Evolutionary conservation across 2,329 filamentous ascomycete genomes (phyloP), one percentile per base, ranked within the genome.

Genomic region (Ophiostoma sp.): DNA sequence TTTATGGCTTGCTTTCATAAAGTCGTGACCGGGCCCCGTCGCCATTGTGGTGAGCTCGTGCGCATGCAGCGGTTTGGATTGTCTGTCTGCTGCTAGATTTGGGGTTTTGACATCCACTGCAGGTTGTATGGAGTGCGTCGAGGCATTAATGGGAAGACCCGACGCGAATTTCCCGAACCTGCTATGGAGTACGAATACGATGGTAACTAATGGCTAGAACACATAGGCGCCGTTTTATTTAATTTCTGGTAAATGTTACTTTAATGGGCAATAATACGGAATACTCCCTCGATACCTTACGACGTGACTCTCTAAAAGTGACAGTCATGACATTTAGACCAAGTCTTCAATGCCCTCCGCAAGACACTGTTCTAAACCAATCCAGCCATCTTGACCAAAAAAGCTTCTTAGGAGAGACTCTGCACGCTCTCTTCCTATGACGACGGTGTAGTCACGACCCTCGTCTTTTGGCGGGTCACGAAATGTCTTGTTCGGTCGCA

Each of bases 81-180:
- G n/a, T n/a, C n/a, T n/a, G n/a, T n/a, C n/a, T n/a, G n/a, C n/a
- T n/a, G n/a, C n/a, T n/a, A n/a, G n/a, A n/a, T n/a, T n/a, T n/a
- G n/a, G n/a, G n/a, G n/a, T n/a, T n/a, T n/a, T n/a, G n/a, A n/a
- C n/a, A n/a, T n/a, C n/a, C n/a, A n/a, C n/a, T n/a, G n/a, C n/a
- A n/a, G n/a, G 79, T 74, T 86, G 82, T 42, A 42, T 42, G 39
- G 39, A 42, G 39, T 42, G 39, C 12, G 48, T 50, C 3, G 48
- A 50, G 48, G 48, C 15, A 50, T 50, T 50, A 50, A 19, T 50
- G 19, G 15, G 48, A 50, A 50, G 48, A 50, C 48, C 48, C 48
- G 48, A 50, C 48, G 48, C 48, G 48, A 50, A 50, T 50, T 50
- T 50, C 48, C 17, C n/a, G 39, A 42, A 42, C 39, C 39, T 50